phyloP scores from a whole-genome alignment of 306 rosid genomes.

The Calophaca sinica region DNA sequence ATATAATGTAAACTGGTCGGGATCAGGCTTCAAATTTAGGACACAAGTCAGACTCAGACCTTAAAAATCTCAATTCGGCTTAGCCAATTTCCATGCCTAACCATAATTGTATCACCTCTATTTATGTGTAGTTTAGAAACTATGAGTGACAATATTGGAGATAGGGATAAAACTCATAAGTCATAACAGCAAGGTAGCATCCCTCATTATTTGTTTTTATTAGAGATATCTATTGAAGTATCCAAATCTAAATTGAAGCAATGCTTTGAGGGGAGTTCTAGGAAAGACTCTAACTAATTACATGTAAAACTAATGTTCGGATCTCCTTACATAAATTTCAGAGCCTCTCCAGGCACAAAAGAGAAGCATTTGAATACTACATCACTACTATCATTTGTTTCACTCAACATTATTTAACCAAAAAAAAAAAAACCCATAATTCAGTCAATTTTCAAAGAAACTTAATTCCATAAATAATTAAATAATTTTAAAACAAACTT shows the following conservation, averaged over 20 bases:
- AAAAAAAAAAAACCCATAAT: background rate
- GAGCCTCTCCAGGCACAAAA: constrained; percentile 3
- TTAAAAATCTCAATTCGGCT: background rate
- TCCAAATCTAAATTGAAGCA: constrained; percentile 2
- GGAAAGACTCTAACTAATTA: constrained; percentile 8
- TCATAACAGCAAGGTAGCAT: background rate
- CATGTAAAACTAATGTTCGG: constrained; percentile 5
- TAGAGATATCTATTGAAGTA: constrained; percentile 11
- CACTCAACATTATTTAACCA: constrained; percentile 12
- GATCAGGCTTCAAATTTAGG: background rate
- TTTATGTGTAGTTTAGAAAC: background rate
- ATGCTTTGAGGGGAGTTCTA: background rate
- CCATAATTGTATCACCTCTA: background rate
- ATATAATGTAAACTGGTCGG: background rate
- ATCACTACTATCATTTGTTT: constrained; percentile 7
- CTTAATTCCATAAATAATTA: background rate
- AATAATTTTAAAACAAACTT: background rate
- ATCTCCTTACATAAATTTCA: background rate
- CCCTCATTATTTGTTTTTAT: constrained; percentile 17
- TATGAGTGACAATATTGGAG: background rate
- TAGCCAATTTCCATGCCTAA: background rate
- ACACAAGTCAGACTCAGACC: background rate
- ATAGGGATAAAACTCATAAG: background rate
- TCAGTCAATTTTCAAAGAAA: background rate
- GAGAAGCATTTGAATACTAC: background rate